Base-by-base conservation (phyloP, 179 eudicot species). In the Beta corolliflora region DNA sequence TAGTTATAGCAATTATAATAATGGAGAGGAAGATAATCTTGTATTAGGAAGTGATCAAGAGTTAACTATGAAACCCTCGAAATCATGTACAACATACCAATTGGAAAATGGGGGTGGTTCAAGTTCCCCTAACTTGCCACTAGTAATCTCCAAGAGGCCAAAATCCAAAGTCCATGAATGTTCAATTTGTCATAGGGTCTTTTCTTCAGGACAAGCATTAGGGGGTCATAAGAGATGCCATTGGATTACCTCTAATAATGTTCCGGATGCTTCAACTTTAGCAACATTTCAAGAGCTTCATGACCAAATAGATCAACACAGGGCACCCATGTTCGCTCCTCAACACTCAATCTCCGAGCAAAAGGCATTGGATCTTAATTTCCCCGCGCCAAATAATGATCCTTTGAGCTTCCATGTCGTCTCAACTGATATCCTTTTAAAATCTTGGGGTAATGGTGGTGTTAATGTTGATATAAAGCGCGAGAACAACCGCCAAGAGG, bases 151-250 rank as follows among this genome's bases (percentile, higher is more conserved):
- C 19, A 88, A 81, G 73, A 89, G 85, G 78, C 46, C 71, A n/a
- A 93, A 88, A 61, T 79, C 98, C 0, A 93, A 93, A 70, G 93
- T 89, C 2, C 99, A 95, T 52, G 92, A 95, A 80, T 95, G 99
- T 81, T 88, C 97, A 5, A 92, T 95, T 14, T 95, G 99, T 54
- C 94, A 92, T 45, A 80, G 93, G 29, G 81, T 91, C 15, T 95
- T 95, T 83, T 81, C 93, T 0, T 92, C 99, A 0, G 99, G 99
- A 1, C 99, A 95, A 81, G 99, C 99, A 2, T 63, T 95, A 14
- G 99, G 99, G 1, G 99, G 99, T 7, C 99, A 95, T 82, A 95
- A 95, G 78, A 89, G 99, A 81, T 95, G 97, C 58, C 99, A 95
- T 60, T 94, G 98, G 99, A 85, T 95, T 83, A 91, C 94, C 7